Conservation (phyloP, 441 rosid genomes). For the Erysimum pusillum region DNA sequence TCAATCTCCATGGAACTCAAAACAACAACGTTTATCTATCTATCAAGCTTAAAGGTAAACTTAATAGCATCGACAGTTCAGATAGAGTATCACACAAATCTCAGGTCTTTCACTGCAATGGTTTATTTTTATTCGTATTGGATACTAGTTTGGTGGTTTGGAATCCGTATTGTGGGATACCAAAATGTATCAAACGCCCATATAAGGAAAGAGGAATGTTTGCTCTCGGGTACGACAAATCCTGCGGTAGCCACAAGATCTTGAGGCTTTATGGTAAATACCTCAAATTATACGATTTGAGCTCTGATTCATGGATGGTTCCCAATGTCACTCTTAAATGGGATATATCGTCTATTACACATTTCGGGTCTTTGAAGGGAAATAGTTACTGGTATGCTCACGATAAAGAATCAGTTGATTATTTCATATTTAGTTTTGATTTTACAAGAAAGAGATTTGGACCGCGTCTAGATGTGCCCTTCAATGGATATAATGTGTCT, state of each 20-base stretch:
- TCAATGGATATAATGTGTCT: background rate
- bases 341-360: background rate
- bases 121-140: background rate
- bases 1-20: background rate
- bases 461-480: background rate
- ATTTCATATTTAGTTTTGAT: slow-evolving; percentile 4
- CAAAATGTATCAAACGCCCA: background rate
- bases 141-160: background rate
- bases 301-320: background rate
- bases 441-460: slow-evolving; percentile 20
- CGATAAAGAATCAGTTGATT: accelerated
- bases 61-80: background rate
- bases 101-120: background rate
- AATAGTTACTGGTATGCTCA: slow-evolving; percentile 1
- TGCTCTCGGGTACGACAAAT: slow-evolving; percentile 19
- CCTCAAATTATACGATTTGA: background rate
- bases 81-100: no score
- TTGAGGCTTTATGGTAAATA: background rate
- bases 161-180: background rate
- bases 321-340: background rate
- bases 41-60: background rate
- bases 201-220: no score
- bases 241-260: background rate
- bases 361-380: background rate
- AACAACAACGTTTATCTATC: background rate